Evolutionary conservation across 225 moss, liverwort and hornwort species (phyloP), one percentile per base, ranked within the genome.

Genomic region (Lunularia cruciata): DNA sequence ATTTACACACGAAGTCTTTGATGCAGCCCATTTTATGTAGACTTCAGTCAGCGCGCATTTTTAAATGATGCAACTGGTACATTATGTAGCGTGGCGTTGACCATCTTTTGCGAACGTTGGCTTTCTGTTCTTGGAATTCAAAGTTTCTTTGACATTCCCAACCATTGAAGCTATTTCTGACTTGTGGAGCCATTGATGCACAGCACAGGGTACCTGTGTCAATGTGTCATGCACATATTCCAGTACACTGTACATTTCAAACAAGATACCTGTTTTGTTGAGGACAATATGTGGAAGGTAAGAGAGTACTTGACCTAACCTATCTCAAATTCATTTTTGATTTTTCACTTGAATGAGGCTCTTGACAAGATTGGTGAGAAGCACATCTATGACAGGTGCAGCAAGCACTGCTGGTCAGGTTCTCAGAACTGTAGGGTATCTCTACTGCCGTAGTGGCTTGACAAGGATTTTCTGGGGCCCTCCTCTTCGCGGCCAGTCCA

Each of bases 151-250:
- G 33, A 43, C 33, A 34, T 3, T 63, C 23, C 26, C n/a, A 26
- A 58, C 19, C 32, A 26, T 65, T 28, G 16, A 66, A 20, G n/a
- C 67, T 47, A 48, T 72, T 61, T 68, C 77, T 72, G 66, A 67
- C 77, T 67, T 55, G 61, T 72, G 67, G 67, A 72, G 72, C 53
- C 49, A 77, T 66, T 72, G 72, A 34, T 77, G 72, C 72, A 77
- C 67, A 62, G 46, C 61, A 68, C 60, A 66, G 59, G 72, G 60
- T 67, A 66, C 59, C 60, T 68, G 61, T 63, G 67, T 67, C 26
- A 58, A 47, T 47, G 15, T 72, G 36, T 47, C 28, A 68, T 62
- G 36, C 72, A 62, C 72, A 54, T 36, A 35, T 51, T 45, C 46
- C 54, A 62, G 46, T 54, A 36, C 53, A 42, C 66, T 66, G 43